Base-by-base conservation (phyloP, 768 basidiomycete species). In the Pisolithus marmoratus region DNA sequence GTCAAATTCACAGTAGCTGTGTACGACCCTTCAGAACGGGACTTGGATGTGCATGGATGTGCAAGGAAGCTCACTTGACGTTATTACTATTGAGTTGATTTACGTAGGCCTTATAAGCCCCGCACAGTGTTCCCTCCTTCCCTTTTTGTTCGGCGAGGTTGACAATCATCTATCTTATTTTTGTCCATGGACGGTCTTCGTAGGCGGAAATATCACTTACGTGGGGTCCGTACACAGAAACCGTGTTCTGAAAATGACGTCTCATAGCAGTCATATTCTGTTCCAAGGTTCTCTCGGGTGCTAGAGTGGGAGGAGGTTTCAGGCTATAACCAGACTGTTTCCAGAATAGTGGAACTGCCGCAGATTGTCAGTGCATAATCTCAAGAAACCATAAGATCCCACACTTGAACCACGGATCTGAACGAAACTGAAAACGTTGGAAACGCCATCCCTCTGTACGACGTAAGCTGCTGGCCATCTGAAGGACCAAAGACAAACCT, bases 71-170 rank as follows among this genome's bases (percentile, higher is more conserved):
- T 37, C 61, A 88, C 87, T 71, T 72, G 19, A 80, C 76, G 59
- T 85, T 79, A 41, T 79, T 76, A 53, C 69, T 69, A 45, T 72
- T 70, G 44, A 84, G 64, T 61, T 82, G 82, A 7, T 78, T 69
- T 61, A 84, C 79, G 50, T 81, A 82, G 34, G 88, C 80, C 42
- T 81, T 73, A 63, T 91, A 99, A 15, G 85, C 90, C 48, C 79
- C 72, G 0, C 93, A 91, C 9, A 98, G 78, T 2, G 72, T 72
- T 0, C 78, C 85, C 69, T 99, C 96, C 63, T 88, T 96, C 11
- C 96, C 96, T 7, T 82, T 76, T 61, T 88, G 83, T 63, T 98
- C 96, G 2, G 94, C 90, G 8, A 99, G 77, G 64, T 97, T 96
- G 50, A 99, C 78, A 54, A 89, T 76, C 2, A 82, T 83, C 89